phyloP scores from a whole-genome alignment of 345 rosid genomes.

The Eutrema japonicum region DNA sequence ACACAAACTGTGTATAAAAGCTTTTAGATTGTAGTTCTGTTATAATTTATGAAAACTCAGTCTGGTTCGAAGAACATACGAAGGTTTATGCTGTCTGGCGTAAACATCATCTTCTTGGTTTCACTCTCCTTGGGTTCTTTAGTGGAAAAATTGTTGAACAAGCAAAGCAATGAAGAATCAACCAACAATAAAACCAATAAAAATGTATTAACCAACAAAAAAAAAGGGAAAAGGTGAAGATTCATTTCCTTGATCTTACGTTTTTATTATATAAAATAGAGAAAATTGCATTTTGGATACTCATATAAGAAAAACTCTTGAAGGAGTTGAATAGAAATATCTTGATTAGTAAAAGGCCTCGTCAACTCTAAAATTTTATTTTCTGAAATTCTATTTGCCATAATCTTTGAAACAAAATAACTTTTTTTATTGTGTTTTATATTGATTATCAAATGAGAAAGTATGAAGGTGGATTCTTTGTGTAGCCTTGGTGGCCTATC shows the following conservation, averaged over 20 bases:
- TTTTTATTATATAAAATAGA: background rate
- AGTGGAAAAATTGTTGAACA: background rate
- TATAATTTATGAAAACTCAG: background rate
- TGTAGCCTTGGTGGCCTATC: conserved; percentile 45
- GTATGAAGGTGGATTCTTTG: conserved; percentile 42
- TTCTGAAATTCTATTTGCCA: too few relatives aligned
- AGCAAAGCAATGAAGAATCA: background rate
- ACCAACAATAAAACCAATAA: background rate
- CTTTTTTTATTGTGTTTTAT: too few relatives aligned
- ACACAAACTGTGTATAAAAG: conserved; percentile 31
- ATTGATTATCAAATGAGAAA: conserved; percentile 23
- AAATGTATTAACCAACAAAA: background rate
- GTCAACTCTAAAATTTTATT: too few relatives aligned
- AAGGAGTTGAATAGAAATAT: too few relatives aligned
- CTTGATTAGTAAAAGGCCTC: too few relatives aligned
- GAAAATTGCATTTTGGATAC: background rate
- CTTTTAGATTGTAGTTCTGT: conserved; percentile 17
- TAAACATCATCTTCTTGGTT: background rate
- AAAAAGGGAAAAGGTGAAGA: background rate
- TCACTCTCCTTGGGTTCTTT: background rate
- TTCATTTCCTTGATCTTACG: conserved; percentile 6
- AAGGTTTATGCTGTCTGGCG: conserved; percentile 2
- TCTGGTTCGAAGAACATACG: background rate
- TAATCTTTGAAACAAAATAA: too few relatives aligned
- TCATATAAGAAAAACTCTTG: background rate